These are phyloP conservation scores for Wickerhamiella musiphila DNA, from an alignment of 805 yeast species.

Conservation along the genomic window DNA sequence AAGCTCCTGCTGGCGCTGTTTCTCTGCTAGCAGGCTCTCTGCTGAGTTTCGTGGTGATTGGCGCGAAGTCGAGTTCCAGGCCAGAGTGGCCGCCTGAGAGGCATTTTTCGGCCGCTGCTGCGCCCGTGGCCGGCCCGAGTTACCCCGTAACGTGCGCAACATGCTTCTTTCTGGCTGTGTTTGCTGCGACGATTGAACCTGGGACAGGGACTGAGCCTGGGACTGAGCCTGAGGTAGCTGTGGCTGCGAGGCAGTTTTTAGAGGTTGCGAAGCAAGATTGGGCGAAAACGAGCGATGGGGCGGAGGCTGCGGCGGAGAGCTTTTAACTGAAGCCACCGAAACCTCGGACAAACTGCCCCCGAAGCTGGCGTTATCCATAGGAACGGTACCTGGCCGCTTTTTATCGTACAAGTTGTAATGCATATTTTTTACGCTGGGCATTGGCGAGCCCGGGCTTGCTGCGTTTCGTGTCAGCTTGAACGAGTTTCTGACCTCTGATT, in stretches of 20 bases:
- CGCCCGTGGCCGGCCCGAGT: background rate
- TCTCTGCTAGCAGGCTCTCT: background rate
- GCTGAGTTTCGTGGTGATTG: background rate
- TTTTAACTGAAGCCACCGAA: background rate
- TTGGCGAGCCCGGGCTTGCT: no score
- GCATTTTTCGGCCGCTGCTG: constrained; percentile 1
- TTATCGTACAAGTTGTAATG: constrained; percentile 13
- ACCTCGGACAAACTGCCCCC: background rate
- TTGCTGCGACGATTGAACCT: constrained; percentile 1
- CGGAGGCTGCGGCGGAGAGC: background rate
- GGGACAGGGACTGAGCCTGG: constrained; percentile 3
- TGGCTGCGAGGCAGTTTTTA: background rate
- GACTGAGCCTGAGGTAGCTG: background rate
- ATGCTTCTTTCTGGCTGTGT: constrained; percentile 4
- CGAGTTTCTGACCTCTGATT: background rate
- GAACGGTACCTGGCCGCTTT: background rate
- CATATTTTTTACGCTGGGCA: constrained; percentile 14
- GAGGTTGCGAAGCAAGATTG: background rate
- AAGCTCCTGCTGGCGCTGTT: constrained; percentile 1
- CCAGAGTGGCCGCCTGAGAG: constrained; percentile 13
- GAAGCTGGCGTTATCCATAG: background rate
- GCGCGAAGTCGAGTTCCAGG: constrained; percentile 9
- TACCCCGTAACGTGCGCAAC: constrained; percentile 12
- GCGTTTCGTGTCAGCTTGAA: no score
- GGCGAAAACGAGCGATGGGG: background rate